Evolutionary conservation across 805 yeast genomes (phyloP), one percentile per base, ranked within the genome.

Genomic region (Candida rishiriensis): DNA sequence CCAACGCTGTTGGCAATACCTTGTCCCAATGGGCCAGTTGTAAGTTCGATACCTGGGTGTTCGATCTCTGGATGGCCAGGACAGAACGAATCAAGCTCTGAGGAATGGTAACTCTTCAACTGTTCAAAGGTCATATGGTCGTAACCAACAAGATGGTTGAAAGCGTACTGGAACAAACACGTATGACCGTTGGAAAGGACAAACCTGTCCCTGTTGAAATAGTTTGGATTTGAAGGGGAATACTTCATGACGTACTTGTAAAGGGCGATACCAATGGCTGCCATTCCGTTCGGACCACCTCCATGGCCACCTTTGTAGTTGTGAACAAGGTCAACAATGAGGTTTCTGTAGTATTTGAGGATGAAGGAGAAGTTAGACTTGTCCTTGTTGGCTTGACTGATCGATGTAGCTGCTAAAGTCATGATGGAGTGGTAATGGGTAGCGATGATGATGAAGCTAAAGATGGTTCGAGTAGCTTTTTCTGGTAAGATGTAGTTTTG

Each of bases 11-110:
- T 90, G 58, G 85, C 75, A 56, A 91, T 79, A 81, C 99, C 99
- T 75, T 91, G 99, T 65, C 99, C 99, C 61, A 91, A 80, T 44
- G 99, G 98, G 67, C 99, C 99, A 48, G 98, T 91, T 66, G 98
- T 89, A 60, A 90, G 96, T 66, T 91, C 99, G 48, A 89, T 82
- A 64, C 97, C 98, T 40, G 93, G 89, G 50, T 86, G 78, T 64
- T 88, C 95, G 50, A 74, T 78, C 74, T 91, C 99, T 43, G 99
- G 99, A 72, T 91, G 99, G 55, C 99, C 99, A 39, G 99, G 98
- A 51, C 96, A 86, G 71, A 79, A 83, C 48, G 98, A 89, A 63
- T 78, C 76, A 60, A 88, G 68, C 68, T 87, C 93, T 74, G 97
- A 83, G 12, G 57, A 53, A 35, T 53, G 57, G 75, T 93, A 93